Percentiles rank a stretch among this genome's conserved stretches.
Conservation (phyloP, 148 eudicot genomes). For the Dianthus caryophyllus region DNA sequence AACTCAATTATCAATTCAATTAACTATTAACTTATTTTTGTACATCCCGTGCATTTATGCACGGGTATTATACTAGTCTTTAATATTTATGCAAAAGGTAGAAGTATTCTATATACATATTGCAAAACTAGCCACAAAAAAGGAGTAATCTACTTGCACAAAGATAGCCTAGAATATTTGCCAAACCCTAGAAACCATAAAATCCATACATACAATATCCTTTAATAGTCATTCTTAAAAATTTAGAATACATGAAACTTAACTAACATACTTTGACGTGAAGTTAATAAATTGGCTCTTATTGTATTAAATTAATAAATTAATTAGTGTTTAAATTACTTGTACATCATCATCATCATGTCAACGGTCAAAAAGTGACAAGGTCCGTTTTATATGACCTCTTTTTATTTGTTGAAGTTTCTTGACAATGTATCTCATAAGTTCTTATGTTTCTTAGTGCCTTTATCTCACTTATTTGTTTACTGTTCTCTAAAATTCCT, state of each 20-base stretch:
- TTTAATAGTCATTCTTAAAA: not conserved
- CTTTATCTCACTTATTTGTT: too few species aligned
- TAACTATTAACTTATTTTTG: too few species aligned
- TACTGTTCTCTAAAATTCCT: too few species aligned
- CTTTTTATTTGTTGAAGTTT: too few species aligned
- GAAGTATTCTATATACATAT: too few species aligned
- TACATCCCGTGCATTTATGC: too few species aligned
- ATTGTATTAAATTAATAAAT: too few species aligned
- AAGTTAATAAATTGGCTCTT: not conserved
- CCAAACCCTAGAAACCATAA: slow-evolving; percentile 7
- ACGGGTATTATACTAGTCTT: too few species aligned
- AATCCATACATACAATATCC: not conserved
- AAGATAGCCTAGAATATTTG: slow-evolving; percentile 5
- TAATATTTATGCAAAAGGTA: too few species aligned
- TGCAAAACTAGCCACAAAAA: not conserved
- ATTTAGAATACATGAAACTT: not conserved
- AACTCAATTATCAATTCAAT: too few species aligned
- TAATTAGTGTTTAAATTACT: not conserved
- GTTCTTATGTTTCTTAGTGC: too few species aligned
- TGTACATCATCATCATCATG: not conserved
- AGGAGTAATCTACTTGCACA: not conserved
- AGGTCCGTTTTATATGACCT: not conserved
- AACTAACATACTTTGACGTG: slow-evolving; percentile 15
- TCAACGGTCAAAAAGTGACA: not conserved
- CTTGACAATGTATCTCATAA: too few species aligned